phyloP scores from a whole-genome alignment of 179 eudicot species.

The Beta macrorhiza region DNA sequence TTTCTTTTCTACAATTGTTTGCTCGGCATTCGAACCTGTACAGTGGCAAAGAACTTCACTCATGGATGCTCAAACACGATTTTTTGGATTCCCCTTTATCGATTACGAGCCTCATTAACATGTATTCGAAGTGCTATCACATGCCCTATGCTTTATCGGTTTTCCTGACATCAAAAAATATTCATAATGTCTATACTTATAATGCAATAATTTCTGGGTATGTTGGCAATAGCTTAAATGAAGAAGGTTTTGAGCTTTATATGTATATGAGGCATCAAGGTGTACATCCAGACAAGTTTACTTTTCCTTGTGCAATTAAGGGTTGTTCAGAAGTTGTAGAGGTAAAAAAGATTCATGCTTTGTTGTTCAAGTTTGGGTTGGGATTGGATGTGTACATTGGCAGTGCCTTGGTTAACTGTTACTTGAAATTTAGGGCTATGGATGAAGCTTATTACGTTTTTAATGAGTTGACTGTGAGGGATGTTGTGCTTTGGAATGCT shows the following conservation, averaged over 20 bases:
- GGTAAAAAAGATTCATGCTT: slow-evolving; percentile 52
- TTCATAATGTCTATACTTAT: slow-evolving; percentile 48
- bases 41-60: slow-evolving; percentile 52
- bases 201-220: slow-evolving; percentile 67
- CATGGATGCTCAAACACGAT: slow-evolving; percentile 46
- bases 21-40: slow-evolving; percentile 37
- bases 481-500: slow-evolving; percentile 47
- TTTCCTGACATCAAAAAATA: slow-evolving; percentile 32
- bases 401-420: slow-evolving; percentile 56
- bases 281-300: slow-evolving; percentile 54
- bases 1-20: slow-evolving; percentile 47
- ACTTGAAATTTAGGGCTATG: slow-evolving; percentile 41
- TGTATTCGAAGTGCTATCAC: slow-evolving; percentile 66
- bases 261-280: slow-evolving; percentile 43
- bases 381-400: slow-evolving; percentile 47
- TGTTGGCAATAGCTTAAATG: slow-evolving; percentile 36
- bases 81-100: slow-evolving; percentile 47
- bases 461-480: slow-evolving; percentile 44
- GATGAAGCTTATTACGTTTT: slow-evolving; percentile 46
- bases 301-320: slow-evolving; percentile 63
- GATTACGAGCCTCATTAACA: slow-evolving; percentile 66
- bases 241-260: slow-evolving; percentile 39
- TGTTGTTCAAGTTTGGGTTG: slow-evolving; percentile 58
- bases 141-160: slow-evolving; percentile 43
- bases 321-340: slow-evolving; percentile 43